Conservation (phyloP, 2,329 filamentous ascomycete genomes). For the Claviceps sp. region DNA sequence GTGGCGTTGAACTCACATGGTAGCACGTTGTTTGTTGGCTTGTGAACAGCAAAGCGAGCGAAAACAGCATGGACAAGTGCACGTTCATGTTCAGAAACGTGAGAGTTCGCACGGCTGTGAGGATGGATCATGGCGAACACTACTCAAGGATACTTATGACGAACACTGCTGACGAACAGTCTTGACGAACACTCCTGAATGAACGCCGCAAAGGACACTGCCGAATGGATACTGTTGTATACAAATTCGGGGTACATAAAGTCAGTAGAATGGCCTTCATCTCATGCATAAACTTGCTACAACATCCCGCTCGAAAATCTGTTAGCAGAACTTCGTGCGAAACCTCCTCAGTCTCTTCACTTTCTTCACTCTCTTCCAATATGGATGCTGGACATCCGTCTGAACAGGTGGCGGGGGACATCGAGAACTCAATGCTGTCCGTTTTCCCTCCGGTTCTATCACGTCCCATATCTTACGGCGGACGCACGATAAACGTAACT, state of each 20-base stretch:
- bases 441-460: slow-evolving; percentile 49
- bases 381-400: slow-evolving; percentile 31
- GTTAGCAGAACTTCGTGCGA: background rate
- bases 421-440: slow-evolving; percentile 57
- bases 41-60: no score
- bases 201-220: no score
- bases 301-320: background rate
- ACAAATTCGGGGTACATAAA: slow-evolving; percentile 3
- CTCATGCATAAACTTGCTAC: slow-evolving; percentile 8
- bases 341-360: background rate
- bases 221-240: no score
- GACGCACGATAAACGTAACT: slow-evolving; percentile 32
- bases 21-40: slow-evolving; percentile 15
- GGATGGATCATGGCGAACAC: no score
- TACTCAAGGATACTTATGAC: no score
- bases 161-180: no score
- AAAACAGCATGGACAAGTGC: no score
- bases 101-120: slow-evolving; percentile 11
- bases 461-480: slow-evolving; percentile 44
- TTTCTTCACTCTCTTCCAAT: background rate
- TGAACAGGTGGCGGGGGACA: slow-evolving; percentile 47
- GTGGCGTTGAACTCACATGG: slow-evolving; percentile 35
- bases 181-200: no score
- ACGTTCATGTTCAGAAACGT: no score
- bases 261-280: background rate